These are phyloP conservation scores for Daldinia bambusicola DNA, from an alignment of 495 filamentous ascomycete genomes.

Conservation along the genomic window DNA sequence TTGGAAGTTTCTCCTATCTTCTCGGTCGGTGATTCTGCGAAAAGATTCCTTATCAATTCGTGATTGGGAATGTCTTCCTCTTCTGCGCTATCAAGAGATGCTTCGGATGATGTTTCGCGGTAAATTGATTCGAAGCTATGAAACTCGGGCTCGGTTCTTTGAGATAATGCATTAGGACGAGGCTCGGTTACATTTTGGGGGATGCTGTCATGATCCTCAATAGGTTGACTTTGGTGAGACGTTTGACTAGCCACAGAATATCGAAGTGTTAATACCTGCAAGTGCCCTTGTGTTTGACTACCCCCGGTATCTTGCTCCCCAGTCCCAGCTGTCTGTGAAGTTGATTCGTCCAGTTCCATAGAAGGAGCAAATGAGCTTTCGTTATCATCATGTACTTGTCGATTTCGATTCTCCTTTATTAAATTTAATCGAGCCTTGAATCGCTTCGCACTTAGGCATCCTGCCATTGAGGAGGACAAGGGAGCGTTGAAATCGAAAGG, in stretches of 20 bases:
- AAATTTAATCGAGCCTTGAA: background rate
- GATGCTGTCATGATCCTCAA: background rate
- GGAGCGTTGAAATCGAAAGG: background rate
- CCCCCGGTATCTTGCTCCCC: background rate
- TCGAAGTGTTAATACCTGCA: background rate
- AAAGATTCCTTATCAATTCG: background rate
- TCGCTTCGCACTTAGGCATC: background rate
- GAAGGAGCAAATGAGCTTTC: background rate
- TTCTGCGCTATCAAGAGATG: background rate
- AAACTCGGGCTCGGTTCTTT: background rate
- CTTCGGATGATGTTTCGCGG: background rate
- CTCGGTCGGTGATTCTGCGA: background rate
- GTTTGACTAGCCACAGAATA: background rate
- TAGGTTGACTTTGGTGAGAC: background rate
- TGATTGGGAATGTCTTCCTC: background rate
- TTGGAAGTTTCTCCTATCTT: background rate
- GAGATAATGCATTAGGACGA: background rate
- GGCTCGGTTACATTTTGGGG: background rate
- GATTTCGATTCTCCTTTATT: background rate
- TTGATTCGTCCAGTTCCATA: too few species aligned
- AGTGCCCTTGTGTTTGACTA: background rate
- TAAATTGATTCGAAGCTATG: slow-evolving; percentile 1
- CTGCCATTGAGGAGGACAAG: background rate
- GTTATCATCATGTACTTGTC: background rate
- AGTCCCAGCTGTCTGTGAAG: too few species aligned